Percentiles rank a stretch among this genome's conserved stretches.
These are phyloP conservation scores for Mentha longifolia DNA, from an alignment of 257 asterid species.

Conservation along the genomic window DNA sequence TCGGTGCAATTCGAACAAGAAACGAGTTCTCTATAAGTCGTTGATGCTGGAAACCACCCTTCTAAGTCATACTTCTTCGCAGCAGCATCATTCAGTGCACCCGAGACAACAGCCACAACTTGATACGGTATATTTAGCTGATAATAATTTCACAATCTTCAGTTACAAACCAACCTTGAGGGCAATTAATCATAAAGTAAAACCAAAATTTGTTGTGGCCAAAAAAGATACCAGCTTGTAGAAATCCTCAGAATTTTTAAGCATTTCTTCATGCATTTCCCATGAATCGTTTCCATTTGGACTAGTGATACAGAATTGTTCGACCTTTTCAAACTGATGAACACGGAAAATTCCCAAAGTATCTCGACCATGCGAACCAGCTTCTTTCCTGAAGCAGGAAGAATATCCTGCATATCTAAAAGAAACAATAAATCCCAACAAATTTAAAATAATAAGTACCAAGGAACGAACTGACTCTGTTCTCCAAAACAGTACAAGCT, in stretches of 20 bases:
- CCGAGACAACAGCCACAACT: conserved; percentile 84
- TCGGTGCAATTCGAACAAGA: conserved; percentile 97
- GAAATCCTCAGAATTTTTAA: conserved; percentile 85
- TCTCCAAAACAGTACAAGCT: conserved; percentile 13
- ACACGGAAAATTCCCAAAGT: conserved; percentile 92
- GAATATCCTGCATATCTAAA: conserved; percentile 92
- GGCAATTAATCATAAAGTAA: background rate
- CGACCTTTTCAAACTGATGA: conserved; percentile 94
- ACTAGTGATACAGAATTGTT: conserved; percentile 87
- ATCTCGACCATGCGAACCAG: conserved; percentile 96
- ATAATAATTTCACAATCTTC: background rate
- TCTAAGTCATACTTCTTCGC: conserved; percentile 95
- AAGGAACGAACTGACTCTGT: background rate
- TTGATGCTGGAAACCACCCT: conserved; percentile 96
- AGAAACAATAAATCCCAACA: conserved; percentile 23
- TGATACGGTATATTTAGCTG: conserved; percentile 88
- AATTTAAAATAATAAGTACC: background rate
- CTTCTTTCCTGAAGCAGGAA: conserved; percentile 93
- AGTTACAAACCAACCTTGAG: background rate
- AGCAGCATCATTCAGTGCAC: conserved; percentile 96
- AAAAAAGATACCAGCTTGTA: conserved; percentile 61
- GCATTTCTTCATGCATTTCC: conserved; percentile 97
- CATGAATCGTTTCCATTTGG: conserved; percentile 84
- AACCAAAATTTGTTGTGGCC: background rate
- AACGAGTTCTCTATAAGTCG: conserved; percentile 79